Base-by-base conservation (phyloP, 306 rosid species). In the Biancaea sappan region DNA sequence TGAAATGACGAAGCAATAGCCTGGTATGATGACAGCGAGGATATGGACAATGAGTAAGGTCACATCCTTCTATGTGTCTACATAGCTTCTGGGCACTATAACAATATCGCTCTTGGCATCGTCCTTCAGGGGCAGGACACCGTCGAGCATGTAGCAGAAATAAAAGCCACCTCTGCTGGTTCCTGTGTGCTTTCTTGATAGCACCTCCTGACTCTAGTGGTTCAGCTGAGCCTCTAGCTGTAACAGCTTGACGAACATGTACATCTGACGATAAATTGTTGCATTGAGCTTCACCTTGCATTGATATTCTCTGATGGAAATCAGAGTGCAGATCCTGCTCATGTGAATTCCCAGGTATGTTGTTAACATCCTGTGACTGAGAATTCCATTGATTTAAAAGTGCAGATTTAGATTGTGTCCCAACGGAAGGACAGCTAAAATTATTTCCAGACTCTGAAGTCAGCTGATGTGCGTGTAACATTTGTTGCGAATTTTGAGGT, bases 111-210 rank as follows among this genome's bases (percentile, higher is more conserved):
- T 86, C 93, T 32, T 47, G 86, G 83, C 99, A 95, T 83, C 75
- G 84, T 53, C 99, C 99, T 86, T 95, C 88, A 6, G 92, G 91
- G 48, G 90, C 89, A 46, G 80, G 29, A 75, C 99, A 95, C 3
- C 85, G 75, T 44, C 93, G 88, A 21, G 99, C 99, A 84, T 95
- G 99, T 52, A 84, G 80, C 62, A 95, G 78, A 84, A 95, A 95
- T 77, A 95, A 76, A 82, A 95, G 97, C 99, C 99, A 95, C 76
- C 82, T 88, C 74, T 87, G 98, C 75, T 95, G 99, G 83, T 90
- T 88, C 75, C 73, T 67, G 62, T 80, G 90, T 18, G 80, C 85
- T 22, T 46, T 81, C 16, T 80, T 72, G n/a, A 51, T 46, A 58
- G 59, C 69, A 79, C 34, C 69, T 9, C 60, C 61, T 8, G 82